Base-by-base conservation (phyloP, 306 rosid species). In the Trichosanthes cucumerina region DNA sequence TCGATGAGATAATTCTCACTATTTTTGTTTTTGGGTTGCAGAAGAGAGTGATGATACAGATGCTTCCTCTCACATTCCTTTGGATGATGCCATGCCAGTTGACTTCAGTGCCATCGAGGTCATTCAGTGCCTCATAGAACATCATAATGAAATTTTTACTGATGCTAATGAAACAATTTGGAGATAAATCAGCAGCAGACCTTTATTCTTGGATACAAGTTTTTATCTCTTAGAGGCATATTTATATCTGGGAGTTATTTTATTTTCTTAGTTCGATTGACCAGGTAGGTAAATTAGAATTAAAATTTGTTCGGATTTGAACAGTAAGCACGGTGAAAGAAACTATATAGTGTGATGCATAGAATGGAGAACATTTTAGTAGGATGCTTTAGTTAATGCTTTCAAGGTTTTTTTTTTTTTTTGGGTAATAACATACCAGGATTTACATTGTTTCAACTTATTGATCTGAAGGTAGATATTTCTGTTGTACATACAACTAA, bases 131-230 rank as follows among this genome's bases (percentile, higher is more conserved):
- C 99, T 96, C 80, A 89, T 92, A 64, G 99, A 91, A 82, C 96
- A 92, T 87, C 98, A 96, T 81, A 92, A 96, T 77, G 93, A 93
- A 19, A 84, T 96, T 64, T 96, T 96, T 86, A 96, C 99, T 1
- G 96, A 96, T 85, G 97, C 99, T 52, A 92, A 96, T 50, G 97
- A 88, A 88, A 96, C 99, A 24, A 82, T 91, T 65, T 96, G 99
- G 99, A 91, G 92, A 87, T 96, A 86, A 88, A 43, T 64, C 59
- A 28, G 46, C 58, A 31, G 46, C 39, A 71, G 21, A 19, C 78
- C n/a, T 18, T 15, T 47, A 23, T 70, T 44, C 76, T 24, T 70
- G 36, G 75, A 23, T 44, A 12, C 76, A 43, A 69, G 34, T 38
- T 16, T 16, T 41, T 28, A 44, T 70, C 76, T 44, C 76, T 5